phyloP scores from a whole-genome alignment of 805 yeast genomes.

The Candida succiphila region DNA sequence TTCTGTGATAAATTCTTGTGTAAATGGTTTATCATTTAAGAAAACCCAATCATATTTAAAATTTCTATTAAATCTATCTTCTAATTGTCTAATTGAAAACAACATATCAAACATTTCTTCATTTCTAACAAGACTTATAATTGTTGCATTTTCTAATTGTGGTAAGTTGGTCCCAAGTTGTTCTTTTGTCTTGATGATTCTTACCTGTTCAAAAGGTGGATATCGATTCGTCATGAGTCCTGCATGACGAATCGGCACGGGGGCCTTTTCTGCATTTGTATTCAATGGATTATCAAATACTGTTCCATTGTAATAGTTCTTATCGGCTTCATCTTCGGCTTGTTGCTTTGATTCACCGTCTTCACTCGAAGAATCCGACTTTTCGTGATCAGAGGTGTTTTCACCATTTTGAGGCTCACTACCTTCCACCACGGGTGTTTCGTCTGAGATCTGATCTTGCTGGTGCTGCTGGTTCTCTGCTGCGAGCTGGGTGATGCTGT shows the following conservation, averaged over 20 bases:
- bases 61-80: constrained; percentile 28
- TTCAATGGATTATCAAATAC: constrained; percentile 10
- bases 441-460: too few species aligned
- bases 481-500: too few species aligned
- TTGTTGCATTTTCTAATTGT: constrained; percentile 46
- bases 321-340: background rate
- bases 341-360: background rate
- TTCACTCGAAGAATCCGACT: too few species aligned
- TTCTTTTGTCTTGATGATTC: constrained; percentile 8
- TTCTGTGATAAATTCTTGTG: constrained; percentile 28
- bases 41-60: constrained; percentile 36
- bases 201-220: constrained; percentile 14
- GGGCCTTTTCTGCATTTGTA: constrained; percentile 12
- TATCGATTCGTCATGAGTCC: constrained; percentile 13
- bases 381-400: too few species aligned
- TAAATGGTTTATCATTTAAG: constrained; percentile 38
- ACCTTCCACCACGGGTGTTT: too few species aligned
- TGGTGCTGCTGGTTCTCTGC: too few species aligned
- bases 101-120: constrained; percentile 29
- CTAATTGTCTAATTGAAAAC: constrained; percentile 28
- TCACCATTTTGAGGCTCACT: too few species aligned
- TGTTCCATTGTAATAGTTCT: constrained; percentile 7
- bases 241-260: constrained; percentile 11
- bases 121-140: constrained; percentile 39
- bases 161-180: constrained; percentile 2